These are phyloP conservation scores for Plantago elongata DNA, from an alignment of 257 asterid species.

Conservation along the genomic window DNA sequence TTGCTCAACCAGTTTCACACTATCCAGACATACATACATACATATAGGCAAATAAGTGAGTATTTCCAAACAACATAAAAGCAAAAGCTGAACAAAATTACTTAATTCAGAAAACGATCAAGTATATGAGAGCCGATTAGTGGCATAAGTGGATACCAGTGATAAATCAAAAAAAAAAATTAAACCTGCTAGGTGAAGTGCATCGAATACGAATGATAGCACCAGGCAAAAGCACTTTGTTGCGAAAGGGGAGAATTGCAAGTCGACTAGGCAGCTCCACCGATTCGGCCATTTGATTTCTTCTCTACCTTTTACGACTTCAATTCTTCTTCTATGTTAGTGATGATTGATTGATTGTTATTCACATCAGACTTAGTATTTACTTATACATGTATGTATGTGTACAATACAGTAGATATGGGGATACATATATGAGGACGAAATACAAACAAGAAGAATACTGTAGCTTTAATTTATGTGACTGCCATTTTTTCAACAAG, in stretches of 20 bases:
- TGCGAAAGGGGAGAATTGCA: constrained; percentile 90
- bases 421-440: too few species aligned
- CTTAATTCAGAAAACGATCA: too few species aligned
- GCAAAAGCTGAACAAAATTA: neutral
- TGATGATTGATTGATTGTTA: neutral
- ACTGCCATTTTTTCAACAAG: too few species aligned
- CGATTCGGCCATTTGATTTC: constrained; percentile 65
- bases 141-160: too few species aligned
- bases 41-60: too few species aligned
- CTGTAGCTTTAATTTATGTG: too few species aligned
- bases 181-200: constrained; percentile 92
- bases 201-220: constrained; percentile 96
- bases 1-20: constrained; percentile 96
- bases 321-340: too few species aligned
- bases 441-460: too few species aligned
- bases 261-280: constrained; percentile 89
- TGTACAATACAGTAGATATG: too few species aligned
- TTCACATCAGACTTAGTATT: too few species aligned
- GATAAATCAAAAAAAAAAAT: neutral
- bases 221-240: constrained; percentile 93
- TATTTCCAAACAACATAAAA: neutral
- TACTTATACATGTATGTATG: too few species aligned
- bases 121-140: too few species aligned
- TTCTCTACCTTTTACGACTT: neutral
- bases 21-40: constrained; percentile 25